phyloP scores from a whole-genome alignment of 306 rosid species.

The Cicer arietinum region DNA sequence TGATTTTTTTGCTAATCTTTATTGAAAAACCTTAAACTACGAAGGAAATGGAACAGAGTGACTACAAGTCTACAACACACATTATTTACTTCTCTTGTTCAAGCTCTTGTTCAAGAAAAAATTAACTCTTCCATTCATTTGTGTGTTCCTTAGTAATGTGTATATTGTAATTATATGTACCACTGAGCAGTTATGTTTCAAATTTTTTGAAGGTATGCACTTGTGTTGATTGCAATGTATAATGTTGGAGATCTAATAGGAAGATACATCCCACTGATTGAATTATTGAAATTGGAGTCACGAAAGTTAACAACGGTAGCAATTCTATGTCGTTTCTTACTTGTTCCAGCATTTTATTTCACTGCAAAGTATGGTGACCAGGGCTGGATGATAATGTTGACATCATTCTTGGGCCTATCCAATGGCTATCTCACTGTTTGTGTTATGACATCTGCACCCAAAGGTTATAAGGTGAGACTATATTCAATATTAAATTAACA shows the following conservation, averaged over 20 bases:
- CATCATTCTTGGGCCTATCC: slow-evolving; percentile 79
- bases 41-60: too few relatives aligned
- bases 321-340: slow-evolving; percentile 67
- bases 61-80: too few relatives aligned
- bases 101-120: too few relatives aligned
- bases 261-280: slow-evolving; percentile 76
- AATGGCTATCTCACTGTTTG: slow-evolving; percentile 94
- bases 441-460: slow-evolving; percentile 87
- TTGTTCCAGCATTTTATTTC: slow-evolving; percentile 86
- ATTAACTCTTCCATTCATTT: too few relatives aligned
- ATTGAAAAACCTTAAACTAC: too few relatives aligned
- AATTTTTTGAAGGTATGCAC: slow-evolving; percentile 68
- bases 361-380: slow-evolving; percentile 84
- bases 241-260: slow-evolving; percentile 79
- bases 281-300: slow-evolving; percentile 65
- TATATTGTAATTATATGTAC: too few relatives aligned
- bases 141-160: too few relatives aligned
- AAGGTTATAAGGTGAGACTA: slow-evolving; percentile 83
- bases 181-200: background rate
- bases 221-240: slow-evolving; percentile 80
- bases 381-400: slow-evolving; percentile 90
- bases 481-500: background rate
- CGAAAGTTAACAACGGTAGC: slow-evolving; percentile 56
- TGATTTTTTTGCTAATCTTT: too few relatives aligned
- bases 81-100: too few relatives aligned